A percentile compares a stretch with the other conserved stretches of the same genome.
phyloP scores from a whole-genome alignment of 768 basidiomycete genomes.

The Rhizopogon sp. region DNA sequence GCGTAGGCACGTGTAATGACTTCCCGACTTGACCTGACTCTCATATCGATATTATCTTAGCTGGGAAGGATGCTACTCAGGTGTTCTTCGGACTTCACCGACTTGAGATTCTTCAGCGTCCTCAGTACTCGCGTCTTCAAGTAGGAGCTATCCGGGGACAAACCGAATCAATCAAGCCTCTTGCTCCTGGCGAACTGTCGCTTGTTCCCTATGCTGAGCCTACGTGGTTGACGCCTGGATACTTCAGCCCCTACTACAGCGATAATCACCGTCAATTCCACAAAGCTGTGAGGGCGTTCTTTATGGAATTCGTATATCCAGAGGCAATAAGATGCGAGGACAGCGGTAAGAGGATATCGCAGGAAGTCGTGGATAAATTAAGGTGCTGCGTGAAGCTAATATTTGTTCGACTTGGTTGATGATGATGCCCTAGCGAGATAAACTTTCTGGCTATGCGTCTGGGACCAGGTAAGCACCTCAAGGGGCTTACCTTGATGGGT shows the following conservation, averaged over 20 bases:
- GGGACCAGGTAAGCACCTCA: slow-evolving; percentile 85
- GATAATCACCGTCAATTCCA: slow-evolving; percentile 75
- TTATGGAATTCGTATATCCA: slow-evolving; percentile 66
- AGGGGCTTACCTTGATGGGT: slow-evolving; percentile 71
- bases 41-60: slow-evolving; percentile 23
- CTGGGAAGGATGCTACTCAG: slow-evolving; percentile 72
- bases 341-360: slow-evolving; percentile 80
- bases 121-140: slow-evolving; percentile 67
- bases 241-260: slow-evolving; percentile 72
- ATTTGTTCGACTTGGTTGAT: background rate
- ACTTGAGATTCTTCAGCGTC: slow-evolving; percentile 69
- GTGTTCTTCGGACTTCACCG: slow-evolving; percentile 85
- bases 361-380: slow-evolving; percentile 81
- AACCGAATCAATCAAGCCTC: slow-evolving; percentile 48
- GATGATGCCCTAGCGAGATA: slow-evolving; percentile 45
- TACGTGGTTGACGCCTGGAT: slow-evolving; percentile 68
- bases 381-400: slow-evolving; percentile 35
- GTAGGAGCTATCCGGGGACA: slow-evolving; percentile 60
- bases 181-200: slow-evolving; percentile 59
- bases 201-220: slow-evolving; percentile 84
- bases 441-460: slow-evolving; percentile 87
- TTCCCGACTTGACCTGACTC: background rate
- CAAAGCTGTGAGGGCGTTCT: slow-evolving; percentile 67
- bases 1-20: slow-evolving; percentile 48
- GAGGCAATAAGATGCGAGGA: slow-evolving; percentile 81